Conservation (phyloP, 1,284 basidiomycete genomes). For the Schizopora paradoxa region DNA sequence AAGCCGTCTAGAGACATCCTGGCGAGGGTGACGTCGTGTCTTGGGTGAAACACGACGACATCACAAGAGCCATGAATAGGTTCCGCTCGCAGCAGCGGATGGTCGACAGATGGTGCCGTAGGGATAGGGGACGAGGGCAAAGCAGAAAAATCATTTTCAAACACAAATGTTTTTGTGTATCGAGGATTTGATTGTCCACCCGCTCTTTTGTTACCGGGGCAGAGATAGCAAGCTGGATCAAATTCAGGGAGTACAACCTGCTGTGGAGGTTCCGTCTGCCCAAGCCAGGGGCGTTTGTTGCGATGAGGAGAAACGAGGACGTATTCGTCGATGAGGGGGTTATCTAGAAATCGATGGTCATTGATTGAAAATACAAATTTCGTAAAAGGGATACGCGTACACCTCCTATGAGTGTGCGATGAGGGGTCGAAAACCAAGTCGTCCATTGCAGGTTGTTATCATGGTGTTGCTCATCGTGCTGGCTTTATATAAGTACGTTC, state of each 20-base stretch:
- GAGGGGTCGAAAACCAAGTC: conserved; percentile 63
- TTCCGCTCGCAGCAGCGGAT: conserved; percentile 63
- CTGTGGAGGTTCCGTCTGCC: conserved; percentile 72
- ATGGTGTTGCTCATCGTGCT: no score
- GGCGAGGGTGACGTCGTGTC: conserved; percentile 89
- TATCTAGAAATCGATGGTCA: conserved; percentile 42
- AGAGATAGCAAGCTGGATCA: conserved; percentile 84
- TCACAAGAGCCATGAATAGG: conserved; percentile 84
- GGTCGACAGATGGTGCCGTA: conserved; percentile 38
- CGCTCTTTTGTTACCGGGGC: conserved; percentile 83
- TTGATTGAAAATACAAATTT: conserved; percentile 5
- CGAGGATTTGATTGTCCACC: conserved; percentile 67
- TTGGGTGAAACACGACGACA: conserved; percentile 86
- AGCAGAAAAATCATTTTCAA: conserved; percentile 87
- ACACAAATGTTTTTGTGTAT: conserved; percentile 69
- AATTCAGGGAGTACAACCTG: conserved; percentile 53
- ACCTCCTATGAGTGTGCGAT: conserved; percentile 67
- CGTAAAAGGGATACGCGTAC: conserved; percentile 36
- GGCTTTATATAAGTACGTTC: no score
- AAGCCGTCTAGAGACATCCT: conserved; percentile 63
- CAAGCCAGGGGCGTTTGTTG: conserved; percentile 79
- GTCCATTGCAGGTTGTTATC: no score
- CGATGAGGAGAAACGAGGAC: conserved; percentile 84
- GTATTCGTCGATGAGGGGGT: conserved; percentile 75
- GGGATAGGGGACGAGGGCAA: conserved; percentile 60